These are phyloP conservation scores for Xylaria castorea DNA, from an alignment of 495 filamentous ascomycete genomes.

Conservation along the genomic window DNA sequence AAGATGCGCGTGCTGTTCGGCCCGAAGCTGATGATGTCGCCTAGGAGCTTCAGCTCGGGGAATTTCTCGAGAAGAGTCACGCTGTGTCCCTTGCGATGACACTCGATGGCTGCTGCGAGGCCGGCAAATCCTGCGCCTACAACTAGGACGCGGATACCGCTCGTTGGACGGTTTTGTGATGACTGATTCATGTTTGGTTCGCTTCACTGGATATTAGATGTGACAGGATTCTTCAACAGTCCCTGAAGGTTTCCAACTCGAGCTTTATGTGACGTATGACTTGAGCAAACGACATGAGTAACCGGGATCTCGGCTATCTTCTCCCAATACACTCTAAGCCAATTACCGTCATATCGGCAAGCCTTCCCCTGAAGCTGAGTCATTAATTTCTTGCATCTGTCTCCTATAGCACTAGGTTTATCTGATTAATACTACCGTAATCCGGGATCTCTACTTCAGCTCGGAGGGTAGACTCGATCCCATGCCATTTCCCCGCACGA, in stretches of 20 bases:
- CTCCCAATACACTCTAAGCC: not conserved
- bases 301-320: slow-evolving; percentile 6
- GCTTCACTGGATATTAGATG: not conserved
- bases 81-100: slow-evolving; percentile 65
- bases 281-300: not conserved
- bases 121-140: slow-evolving; percentile 68
- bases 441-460: slow-evolving; percentile 13
- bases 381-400: not conserved
- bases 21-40: slow-evolving; percentile 61
- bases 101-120: slow-evolving; percentile 67
- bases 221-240: not conserved
- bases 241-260: not conserved
- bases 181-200: slow-evolving; percentile 30
- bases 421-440: slow-evolving; percentile 18
- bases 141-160: slow-evolving; percentile 62
- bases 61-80: slow-evolving; percentile 61
- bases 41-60: slow-evolving; percentile 53
- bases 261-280: not conserved
- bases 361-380: not conserved
- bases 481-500: slow-evolving; percentile 20
- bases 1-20: slow-evolving; percentile 56
- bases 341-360: slow-evolving; percentile 19
- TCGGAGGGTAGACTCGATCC: not conserved
- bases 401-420: not conserved
- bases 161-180: slow-evolving; percentile 35